Evolutionary conservation across 208 protist species (phyloP), one percentile per base, ranked within the genome.

Genomic region (Trypanosoma cruzi): DNA sequence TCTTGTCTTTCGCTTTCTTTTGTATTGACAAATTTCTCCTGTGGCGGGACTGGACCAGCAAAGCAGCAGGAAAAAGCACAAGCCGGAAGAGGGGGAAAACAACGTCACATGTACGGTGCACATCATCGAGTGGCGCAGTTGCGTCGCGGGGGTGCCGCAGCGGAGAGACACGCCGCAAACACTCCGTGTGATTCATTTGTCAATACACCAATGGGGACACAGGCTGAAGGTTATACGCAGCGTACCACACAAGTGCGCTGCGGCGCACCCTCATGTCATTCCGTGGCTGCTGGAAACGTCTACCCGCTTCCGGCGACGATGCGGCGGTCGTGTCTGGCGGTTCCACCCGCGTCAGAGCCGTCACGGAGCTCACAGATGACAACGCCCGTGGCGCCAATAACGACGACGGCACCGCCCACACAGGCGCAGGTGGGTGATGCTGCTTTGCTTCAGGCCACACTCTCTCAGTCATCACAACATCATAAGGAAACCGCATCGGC

Each of bases 101-200:
- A 16, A 52, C 26, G 28, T 40, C 2, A 48, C 22, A 75, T 75
- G 71, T 70, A 69, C 48, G 48, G 34, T 40, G 14, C 56, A 22
- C 63, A 70, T 31, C 71, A 75, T 52, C 71, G 71, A 29, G 71
- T 75, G 16, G 71, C 71, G 0, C 46, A 53, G 28, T 36, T 75
- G 20, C 71, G 71, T 46, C 63, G 48, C 31, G 22, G 56, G 24
- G 40, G 2, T 31, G 46, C 11, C n/a, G 18, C 20, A 4, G 13
- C 32, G 32, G 32, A 34, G 34, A 40, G 18, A 40, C 59, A 36
- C 4, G 4, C 31, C 31, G 64, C 53, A 14, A 31, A 2, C 22
- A 16, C 50, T 16, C 52, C n/a, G n/a, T 44, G 34, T 22, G 34
- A 56, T 22, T 31, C 57, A 36, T 49, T 49, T 50, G 57, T 6